Base-by-base conservation (phyloP, 2,329 filamentous ascomycete species). In the Cladophialophora chaetospira region DNA sequence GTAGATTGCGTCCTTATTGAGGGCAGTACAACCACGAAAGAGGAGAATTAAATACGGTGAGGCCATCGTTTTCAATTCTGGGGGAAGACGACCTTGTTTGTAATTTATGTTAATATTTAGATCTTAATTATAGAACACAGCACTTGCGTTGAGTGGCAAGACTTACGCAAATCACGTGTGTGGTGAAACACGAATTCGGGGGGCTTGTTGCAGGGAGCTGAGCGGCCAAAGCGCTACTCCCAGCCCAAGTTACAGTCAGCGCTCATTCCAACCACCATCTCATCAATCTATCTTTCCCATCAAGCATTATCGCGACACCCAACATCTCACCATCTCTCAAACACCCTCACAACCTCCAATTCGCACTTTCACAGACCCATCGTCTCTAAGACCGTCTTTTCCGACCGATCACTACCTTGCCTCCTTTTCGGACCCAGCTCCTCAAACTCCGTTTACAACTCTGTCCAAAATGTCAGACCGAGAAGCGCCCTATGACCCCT, bases 401-500 rank as follows among this genome's bases (percentile, higher is more conserved):
- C 26, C 6, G 26, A 19, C 45, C 26, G 4, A 44, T 28, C 36
- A 47, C 19, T 33, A 19, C 48, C 11, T 31, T 47, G 31, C 35
- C 52, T 47, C 45, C 51, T 51, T 53, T 50, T 38, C 29, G 42
- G 33, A 48, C 28, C 33, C 15, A 40, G 25, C 17, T 35, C 13
- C 29, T 17, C 54, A 45, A 25, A 19, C 19, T 44, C 38, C 40
- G 28, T 28, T 15, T 35, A 28, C 48, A 36, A 5, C 65, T 59
- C 52, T 38, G 44, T 60, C 57, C 67, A 75, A 68, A 68, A 84
- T 84, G 82, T 78, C 79, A 72, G 79, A 78, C 69, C 77, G 76
- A 66, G 78, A 84, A 70, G 77, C 80, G 68, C 89, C 89, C 66
- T 95, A 95, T 76, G 90, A 95, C 77, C 90, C 90, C 63, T 95